Base-by-base conservation (phyloP, 805 yeast species). In the Tetrapisispora phaffii region DNA sequence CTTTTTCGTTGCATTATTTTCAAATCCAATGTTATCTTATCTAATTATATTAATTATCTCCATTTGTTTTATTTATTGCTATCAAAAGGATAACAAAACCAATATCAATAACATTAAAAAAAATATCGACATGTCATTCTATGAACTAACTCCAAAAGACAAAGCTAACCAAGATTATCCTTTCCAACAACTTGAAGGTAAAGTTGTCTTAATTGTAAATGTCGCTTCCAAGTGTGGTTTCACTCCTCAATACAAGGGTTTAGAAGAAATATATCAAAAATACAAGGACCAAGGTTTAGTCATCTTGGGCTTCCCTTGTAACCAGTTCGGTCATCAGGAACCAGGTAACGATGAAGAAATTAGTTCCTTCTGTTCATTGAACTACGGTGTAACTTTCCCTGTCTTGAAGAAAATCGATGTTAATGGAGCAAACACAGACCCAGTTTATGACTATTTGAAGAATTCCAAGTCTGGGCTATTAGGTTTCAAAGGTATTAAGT, bases 351-450 rank as follows among this genome's bases (percentile, higher is more conserved):
- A 76, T 42, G 75, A 79, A 45, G 88, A 85, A 56, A 85, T 86
- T 53, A 79, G 77, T 16, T 63, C 72, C 40, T 85, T 84, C 69
- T 87, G 96, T 66, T 66, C 74, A 35, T 39, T 79, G 57, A 88
- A 86, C 71, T 93, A 80, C 63, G 96, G 96, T 46, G 97, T 90
- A 41, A 72, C 83, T 21, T 90, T 90, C 81, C 96, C 96, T 17
- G 74, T 90, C 33, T 69, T 90, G 75, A 74, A 76, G 63, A 93
- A 89, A 72, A 65, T 87, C 47, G 87, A 88, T 35, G 97, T 93
- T 53, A 90, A 90, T 63, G 98, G 98, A 39, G 66, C 73, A 50
- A 67, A 79, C 38, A 80, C 85, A 21, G 87, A 83, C 57, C 85
- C 90, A 16, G 88, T 90, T 34, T 90, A 79, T 70, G 70, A 75